These are phyloP conservation scores for Dictyostelium intermedium DNA, from an alignment of 78 protist genomes.

Conservation along the genomic window DNA sequence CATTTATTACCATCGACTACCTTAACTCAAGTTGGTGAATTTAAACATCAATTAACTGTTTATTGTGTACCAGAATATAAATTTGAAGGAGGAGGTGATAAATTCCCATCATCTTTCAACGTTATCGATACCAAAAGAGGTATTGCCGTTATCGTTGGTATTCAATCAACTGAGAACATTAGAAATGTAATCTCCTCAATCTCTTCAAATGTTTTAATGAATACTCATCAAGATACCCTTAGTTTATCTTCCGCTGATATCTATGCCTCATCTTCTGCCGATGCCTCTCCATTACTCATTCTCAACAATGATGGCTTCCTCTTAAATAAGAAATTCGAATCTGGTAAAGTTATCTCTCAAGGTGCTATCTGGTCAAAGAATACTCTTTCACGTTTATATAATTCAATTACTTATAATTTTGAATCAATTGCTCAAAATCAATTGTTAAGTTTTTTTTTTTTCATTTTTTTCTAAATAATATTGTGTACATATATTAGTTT, in stretches of 20 bases:
- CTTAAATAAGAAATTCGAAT: conserved; percentile 39
- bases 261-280: background rate
- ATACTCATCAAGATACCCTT: conserved; percentile 3
- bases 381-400: conserved; percentile 46
- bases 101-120: conserved; percentile 14
- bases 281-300: background rate
- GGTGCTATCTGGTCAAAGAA: conserved; percentile 55
- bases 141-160: conserved; percentile 66
- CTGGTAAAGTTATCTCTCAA: conserved; percentile 69
- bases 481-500: too few relatives aligned
- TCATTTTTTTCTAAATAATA: background rate
- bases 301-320: conserved; percentile 30
- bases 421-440: conserved; percentile 62
- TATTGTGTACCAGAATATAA: conserved; percentile 30
- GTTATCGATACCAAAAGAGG: conserved; percentile 66
- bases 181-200: conserved; percentile 26
- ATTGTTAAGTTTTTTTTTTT: background rate
- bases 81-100: too few relatives aligned
- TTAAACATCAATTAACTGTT: conserved; percentile 46
- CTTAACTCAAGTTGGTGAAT: background rate
- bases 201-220: background rate
- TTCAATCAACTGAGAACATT: conserved; percentile 57
- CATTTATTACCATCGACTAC: conserved; percentile 53
- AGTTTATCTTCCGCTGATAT: conserved; percentile 34
- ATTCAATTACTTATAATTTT: conserved; percentile 32